Percentiles rank a stretch among this genome's conserved stretches.
phyloP scores from a whole-genome alignment of 306 rosid genomes.

The Cucurbita argyrosperma region DNA sequence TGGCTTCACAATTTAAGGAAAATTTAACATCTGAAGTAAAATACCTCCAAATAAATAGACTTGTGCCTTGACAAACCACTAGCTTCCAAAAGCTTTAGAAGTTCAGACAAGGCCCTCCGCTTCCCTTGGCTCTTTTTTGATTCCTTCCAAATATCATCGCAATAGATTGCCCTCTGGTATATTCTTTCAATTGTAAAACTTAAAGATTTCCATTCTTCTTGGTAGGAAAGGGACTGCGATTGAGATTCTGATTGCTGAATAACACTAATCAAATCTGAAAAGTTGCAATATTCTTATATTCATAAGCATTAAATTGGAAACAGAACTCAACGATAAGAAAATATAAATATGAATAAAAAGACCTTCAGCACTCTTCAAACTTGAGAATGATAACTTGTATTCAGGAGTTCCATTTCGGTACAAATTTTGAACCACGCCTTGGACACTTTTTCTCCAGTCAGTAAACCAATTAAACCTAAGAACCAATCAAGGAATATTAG shows the following conservation, averaged over 20 bases:
- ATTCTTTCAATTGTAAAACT: slow-evolving; percentile 44
- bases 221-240: slow-evolving; percentile 7
- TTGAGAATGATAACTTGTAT: slow-evolving; percentile 6
- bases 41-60: slow-evolving; percentile 39
- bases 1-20: background rate
- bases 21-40: background rate
- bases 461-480: slow-evolving; percentile 56
- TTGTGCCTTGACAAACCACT: slow-evolving; percentile 65
- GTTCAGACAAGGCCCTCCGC: slow-evolving; percentile 55
- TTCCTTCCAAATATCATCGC: slow-evolving; percentile 59
- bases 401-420: slow-evolving; percentile 16
- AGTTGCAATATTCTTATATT: background rate
- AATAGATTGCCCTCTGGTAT: slow-evolving; percentile 30
- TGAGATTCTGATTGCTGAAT: slow-evolving; percentile 23
- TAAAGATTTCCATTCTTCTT: slow-evolving; percentile 46
- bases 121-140: slow-evolving; percentile 51
- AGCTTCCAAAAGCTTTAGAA: slow-evolving; percentile 54
- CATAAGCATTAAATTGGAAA: background rate
- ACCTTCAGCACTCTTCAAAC: slow-evolving; percentile 24
- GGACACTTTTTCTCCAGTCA: slow-evolving; percentile 27
- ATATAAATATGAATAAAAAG: background rate
- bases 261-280: slow-evolving; percentile 25
- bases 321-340: background rate
- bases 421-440: slow-evolving; percentile 26
- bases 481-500: slow-evolving; percentile 11